Evolutionary conservation across 1,139 yeast genomes (phyloP).

Genomic region (Geotrichum restrictum): DNA sequence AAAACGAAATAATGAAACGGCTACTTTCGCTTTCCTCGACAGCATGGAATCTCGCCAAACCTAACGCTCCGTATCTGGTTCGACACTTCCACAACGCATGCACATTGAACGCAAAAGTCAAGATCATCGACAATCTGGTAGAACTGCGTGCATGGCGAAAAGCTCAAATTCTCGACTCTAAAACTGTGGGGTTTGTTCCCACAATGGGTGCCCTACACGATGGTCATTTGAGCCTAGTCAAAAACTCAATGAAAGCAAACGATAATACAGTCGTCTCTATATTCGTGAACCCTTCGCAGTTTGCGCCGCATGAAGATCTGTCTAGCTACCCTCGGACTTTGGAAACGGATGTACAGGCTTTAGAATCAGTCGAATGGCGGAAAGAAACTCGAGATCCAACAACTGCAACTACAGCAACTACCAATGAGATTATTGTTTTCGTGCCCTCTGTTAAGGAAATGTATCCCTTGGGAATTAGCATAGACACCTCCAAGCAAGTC

Average conservation of each 20-base stretch:
- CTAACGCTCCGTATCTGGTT: background rate
- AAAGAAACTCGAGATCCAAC: constrained; percentile 1
- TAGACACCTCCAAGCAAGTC: constrained; percentile 55
- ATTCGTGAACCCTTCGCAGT: constrained; percentile 94
- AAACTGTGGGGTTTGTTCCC: constrained; percentile 69
- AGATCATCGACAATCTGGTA: constrained; percentile 52
- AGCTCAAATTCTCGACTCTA: constrained; percentile 41
- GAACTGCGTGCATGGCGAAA: constrained; percentile 56
- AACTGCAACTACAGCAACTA: no score
- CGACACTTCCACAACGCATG: background rate
- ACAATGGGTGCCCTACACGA: constrained; percentile 84
- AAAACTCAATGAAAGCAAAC: constrained; percentile 53
- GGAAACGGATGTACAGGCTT: constrained; percentile 55
- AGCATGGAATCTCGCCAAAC: no score
- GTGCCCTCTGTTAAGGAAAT: constrained; percentile 76
- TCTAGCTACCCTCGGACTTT: constrained; percentile 82
- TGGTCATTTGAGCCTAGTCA: constrained; percentile 50
- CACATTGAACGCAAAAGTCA: constrained; percentile 14
- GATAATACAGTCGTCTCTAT: constrained; percentile 76
- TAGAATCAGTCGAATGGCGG: constrained; percentile 36
- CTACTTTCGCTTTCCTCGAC: no score
- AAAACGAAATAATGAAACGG: no score
- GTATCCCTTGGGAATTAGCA: constrained; percentile 82
- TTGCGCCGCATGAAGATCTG: constrained; percentile 88
- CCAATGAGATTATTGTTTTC: constrained; percentile 59